Evolutionary conservation across 2,329 filamentous ascomycete species (phyloP), one percentile per base, ranked within the genome.

Genomic region (Daldinia eschscholtzii): DNA sequence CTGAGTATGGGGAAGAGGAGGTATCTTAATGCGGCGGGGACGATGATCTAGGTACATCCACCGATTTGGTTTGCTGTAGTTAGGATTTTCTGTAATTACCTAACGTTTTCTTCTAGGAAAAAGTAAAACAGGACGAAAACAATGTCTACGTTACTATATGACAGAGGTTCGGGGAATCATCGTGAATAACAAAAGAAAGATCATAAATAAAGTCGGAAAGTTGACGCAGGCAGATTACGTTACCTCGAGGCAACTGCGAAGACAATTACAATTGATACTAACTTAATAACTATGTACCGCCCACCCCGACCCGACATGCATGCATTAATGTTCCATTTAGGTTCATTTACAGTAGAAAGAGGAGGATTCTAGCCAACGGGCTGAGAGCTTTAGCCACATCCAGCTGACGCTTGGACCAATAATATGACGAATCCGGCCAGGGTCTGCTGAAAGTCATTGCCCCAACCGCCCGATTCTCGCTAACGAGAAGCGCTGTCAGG

Each of bases 391-490:
- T 58, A 71, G 66, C 67, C 64, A 71, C 64, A 52, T 48, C 50
- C 26, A 70, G 67, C 64, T 67, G 61, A 65, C 56, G 50, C 44
- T 52, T 55, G 35, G 53, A n/a, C 67, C 67, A 71, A 70, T 67
- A 39, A 64, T 52, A 30, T n/a, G 61, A 68, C 64, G 61, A 59
- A 70, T 64, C 58, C 61, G 67, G 67, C 50, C 23, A 46, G 61
- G 60, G 64, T 42, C 28, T 44, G 42, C 50, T 48, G 56, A 30
- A 18, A 53, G 65, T 53, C 60, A 61, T 33, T 52, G 26, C 26
- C 46, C 23, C 46, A 13, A 52, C 59, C 65, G 64, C 28, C 60
- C 61, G 48, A 65, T 37, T 50, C 39, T 28, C 65, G 60, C 64
- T 62, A 30, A 30, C 20, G 28, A 35, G 23, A 57, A 61, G 61